Evolutionary conservation across 2,329 filamentous ascomycete genomes (phyloP).

Genomic region (Clarireedia paspali): DNA sequence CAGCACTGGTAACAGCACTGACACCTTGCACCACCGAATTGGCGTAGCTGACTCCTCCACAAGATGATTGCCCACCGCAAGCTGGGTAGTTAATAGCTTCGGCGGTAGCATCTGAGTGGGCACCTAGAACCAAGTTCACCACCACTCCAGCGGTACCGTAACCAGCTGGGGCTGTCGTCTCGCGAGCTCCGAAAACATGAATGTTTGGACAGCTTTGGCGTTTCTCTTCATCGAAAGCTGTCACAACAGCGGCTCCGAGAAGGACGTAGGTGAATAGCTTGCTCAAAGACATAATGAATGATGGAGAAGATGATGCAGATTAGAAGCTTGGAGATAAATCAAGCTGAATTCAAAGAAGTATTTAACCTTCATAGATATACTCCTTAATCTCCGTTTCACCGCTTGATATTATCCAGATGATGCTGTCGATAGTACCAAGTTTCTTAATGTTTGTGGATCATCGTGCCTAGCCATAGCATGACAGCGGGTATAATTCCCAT

Average conservation of each 20-base stretch:
- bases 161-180: slow-evolving; percentile 40
- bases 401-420: no score
- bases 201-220: slow-evolving; percentile 34
- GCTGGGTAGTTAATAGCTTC: slow-evolving; percentile 54
- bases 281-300: background rate
- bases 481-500: no score
- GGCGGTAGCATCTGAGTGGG: slow-evolving; percentile 43
- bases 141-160: slow-evolving; percentile 42
- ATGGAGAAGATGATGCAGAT: no score
- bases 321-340: no score
- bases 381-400: no score
- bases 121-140: slow-evolving; percentile 40
- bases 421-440: no score
- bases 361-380: no score
- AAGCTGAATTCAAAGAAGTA: no score
- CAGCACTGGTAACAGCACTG: slow-evolving; percentile 48
- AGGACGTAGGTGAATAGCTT: background rate
- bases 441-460: no score
- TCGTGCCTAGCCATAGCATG: no score
- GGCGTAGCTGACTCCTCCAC: slow-evolving; percentile 52
- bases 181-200: slow-evolving; percentile 44
- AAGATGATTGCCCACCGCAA: slow-evolving; percentile 51
- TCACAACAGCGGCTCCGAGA: background rate
- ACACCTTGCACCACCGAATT: slow-evolving; percentile 51
- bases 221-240: background rate